Base-by-base conservation (phyloP, 345 rosid genomes). In the Boechera retrofracta region DNA sequence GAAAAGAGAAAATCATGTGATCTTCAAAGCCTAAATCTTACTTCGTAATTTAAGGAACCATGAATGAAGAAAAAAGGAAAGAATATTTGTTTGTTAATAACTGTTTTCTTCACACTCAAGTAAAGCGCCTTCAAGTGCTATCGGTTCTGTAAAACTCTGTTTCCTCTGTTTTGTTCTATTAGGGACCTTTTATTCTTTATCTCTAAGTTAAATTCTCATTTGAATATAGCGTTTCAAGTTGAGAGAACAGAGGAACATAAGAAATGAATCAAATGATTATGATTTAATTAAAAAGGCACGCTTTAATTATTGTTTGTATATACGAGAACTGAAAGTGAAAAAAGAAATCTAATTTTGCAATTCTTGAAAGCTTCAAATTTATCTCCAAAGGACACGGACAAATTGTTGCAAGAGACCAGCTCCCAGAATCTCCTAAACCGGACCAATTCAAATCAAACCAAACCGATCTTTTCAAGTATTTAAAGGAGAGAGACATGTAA, bases 341-440 rank as follows among this genome's bases (percentile, higher is more conserved):
- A 41, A 7, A 10, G n/a, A 15, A 31, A 21, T 13, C 12, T 65
- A 66, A 35, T 32, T 44, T 35, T 67, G 44, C 16, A 6, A 36
- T 10, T 64, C 15, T 72, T 74, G 69, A 52, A 76, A 41, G 38
- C 15, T 76, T 69, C 65, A 69, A 55, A 18, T 26, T 71, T 70
- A 26, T 56, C 62, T 64, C 72, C 72, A 8, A 56, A 28, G 28
- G 72, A 77, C 24, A 29, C 72, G 81, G 81, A 77, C 62, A 77
- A 71, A 6, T 12, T 10, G 33, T 63, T 63, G 76, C 71, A 35
- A 7, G 44, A 70, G 71, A 77, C 76, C 59, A 77, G 76, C 59
- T 48, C 76, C 41, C 5, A 57, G 7, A 4, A 1, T 42, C 41
- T 7, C 41, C 21, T 21, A 21, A 21, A 21, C 21, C 21, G 21